Evolutionary conservation across 2,329 filamentous ascomycete genomes (phyloP).

Genomic region (Volutella citrinella): DNA sequence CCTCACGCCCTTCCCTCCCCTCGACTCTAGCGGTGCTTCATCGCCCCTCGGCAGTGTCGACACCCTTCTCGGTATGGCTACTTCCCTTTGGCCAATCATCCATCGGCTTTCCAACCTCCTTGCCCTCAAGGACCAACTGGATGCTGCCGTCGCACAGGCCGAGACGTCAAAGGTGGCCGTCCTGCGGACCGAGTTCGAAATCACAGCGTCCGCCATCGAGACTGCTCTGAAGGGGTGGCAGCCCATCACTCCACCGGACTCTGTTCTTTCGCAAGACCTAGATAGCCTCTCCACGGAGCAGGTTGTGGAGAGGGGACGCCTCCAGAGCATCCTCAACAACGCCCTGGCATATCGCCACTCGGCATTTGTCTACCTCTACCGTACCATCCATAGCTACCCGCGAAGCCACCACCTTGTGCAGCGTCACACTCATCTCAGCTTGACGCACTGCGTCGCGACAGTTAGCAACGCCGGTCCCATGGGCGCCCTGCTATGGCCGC

Average conservation of each 20-base stretch:
- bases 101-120: slow-evolving; percentile 57
- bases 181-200: slow-evolving; percentile 48
- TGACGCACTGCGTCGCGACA: slow-evolving; percentile 53
- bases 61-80: slow-evolving; percentile 59
- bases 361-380: slow-evolving; percentile 56
- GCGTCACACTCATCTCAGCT: slow-evolving; percentile 46
- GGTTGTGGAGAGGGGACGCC: slow-evolving; percentile 35
- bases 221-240: slow-evolving; percentile 54
- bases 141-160: slow-evolving; percentile 40
- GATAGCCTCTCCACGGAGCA: slow-evolving; percentile 23
- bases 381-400: slow-evolving; percentile 48
- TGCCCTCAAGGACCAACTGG: slow-evolving; percentile 50
- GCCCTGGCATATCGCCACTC: slow-evolving; percentile 60
- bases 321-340: slow-evolving; percentile 56
- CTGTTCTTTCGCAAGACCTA: slow-evolving; percentile 17
- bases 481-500: slow-evolving; percentile 61
- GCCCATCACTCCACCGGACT: slow-evolving; percentile 45
- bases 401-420: slow-evolving; percentile 51
- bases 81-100: slow-evolving; percentile 61
- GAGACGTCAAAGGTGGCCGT: slow-evolving; percentile 44
- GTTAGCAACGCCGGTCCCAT: slow-evolving; percentile 57
- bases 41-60: slow-evolving; percentile 54
- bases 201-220: slow-evolving; percentile 53
- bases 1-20: slow-evolving; percentile 44
- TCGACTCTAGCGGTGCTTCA: slow-evolving; percentile 41